phyloP scores from a whole-genome alignment of 768 basidiomycete species.

The Trametes maxima region DNA sequence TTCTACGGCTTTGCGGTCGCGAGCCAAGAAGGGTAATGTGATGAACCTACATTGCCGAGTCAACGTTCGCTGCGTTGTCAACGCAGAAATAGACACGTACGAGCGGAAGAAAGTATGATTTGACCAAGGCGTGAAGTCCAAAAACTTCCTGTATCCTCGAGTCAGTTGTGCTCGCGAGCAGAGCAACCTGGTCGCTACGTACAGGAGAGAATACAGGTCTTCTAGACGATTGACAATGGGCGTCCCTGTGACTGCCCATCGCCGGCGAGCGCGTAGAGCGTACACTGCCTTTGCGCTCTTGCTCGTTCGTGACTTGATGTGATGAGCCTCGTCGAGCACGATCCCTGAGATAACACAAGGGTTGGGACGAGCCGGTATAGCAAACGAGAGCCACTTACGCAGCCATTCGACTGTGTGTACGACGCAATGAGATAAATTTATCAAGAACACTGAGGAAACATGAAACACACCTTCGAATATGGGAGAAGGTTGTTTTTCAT shows the following conservation, averaged over 20 bases:
- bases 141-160: constrained; percentile 59
- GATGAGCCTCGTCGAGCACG: constrained; percentile 92
- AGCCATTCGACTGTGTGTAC: constrained; percentile 69
- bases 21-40: constrained; percentile 87
- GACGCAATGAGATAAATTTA: background rate
- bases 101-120: constrained; percentile 88
- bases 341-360: constrained; percentile 36
- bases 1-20: constrained; percentile 91
- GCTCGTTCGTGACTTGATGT: constrained; percentile 87
- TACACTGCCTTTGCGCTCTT: constrained; percentile 90
- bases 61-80: background rate
- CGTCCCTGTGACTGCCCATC: constrained; percentile 95
- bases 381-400: constrained; percentile 35
- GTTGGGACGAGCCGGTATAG: background rate
- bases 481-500: constrained; percentile 61
- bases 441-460: constrained; percentile 3
- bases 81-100: constrained; percentile 42
- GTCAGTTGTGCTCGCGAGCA: background rate
- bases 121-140: constrained; percentile 80
- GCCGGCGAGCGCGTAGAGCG: constrained; percentile 72
- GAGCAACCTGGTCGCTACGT: constrained; percentile 19
- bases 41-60: constrained; percentile 62
- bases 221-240: constrained; percentile 95
- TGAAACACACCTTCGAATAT: constrained; percentile 67
- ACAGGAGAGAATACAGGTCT: constrained; percentile 87